Conservation (phyloP, 148 eudicot genomes). For the Chenopodium berlandieri region DNA sequence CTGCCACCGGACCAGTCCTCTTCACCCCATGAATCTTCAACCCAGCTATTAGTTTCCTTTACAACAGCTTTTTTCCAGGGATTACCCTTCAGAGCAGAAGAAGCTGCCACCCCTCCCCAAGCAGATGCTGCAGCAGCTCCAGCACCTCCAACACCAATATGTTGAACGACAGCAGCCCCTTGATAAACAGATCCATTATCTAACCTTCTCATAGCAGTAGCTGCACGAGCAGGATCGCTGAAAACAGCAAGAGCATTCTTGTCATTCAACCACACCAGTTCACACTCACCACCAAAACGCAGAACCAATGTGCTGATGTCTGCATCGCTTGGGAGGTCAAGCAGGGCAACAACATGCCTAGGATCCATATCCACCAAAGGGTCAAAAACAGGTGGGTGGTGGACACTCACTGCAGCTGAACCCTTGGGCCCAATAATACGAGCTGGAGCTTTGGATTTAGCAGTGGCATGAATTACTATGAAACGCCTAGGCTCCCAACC, state of each 20-base stretch:
- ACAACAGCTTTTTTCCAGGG: slow-evolving; percentile 73
- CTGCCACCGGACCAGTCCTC: slow-evolving; percentile 48
- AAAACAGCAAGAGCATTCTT: slow-evolving; percentile 91
- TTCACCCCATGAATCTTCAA: slow-evolving; percentile 65
- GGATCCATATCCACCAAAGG: slow-evolving; percentile 90
- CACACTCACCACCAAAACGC: slow-evolving; percentile 98
- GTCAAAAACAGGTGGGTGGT: slow-evolving; percentile 58
- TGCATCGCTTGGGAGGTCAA: slow-evolving; percentile 88
- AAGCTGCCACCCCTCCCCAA: slow-evolving; percentile 46
- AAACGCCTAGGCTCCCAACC: slow-evolving; percentile 98
- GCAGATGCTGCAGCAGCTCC: slow-evolving; percentile 31
- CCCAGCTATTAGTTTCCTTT: slow-evolving; percentile 48
- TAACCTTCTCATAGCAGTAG: slow-evolving; percentile 94
- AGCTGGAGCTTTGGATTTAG: slow-evolving; percentile 73
- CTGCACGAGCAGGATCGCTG: slow-evolving; percentile 87
- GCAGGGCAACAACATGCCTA: slow-evolving; percentile 74
- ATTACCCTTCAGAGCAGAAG: slow-evolving; percentile 38
- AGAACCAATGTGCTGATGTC: slow-evolving; percentile 83
- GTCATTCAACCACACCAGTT: slow-evolving; percentile 94
- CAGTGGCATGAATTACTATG: slow-evolving; percentile 66
- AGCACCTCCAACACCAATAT: slow-evolving; percentile 34
- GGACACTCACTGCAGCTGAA: slow-evolving; percentile 30
- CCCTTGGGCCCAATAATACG: slow-evolving; percentile 72
- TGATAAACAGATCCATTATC: slow-evolving; percentile 82
- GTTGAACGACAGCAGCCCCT: slow-evolving; percentile 63